Percentiles rank a stretch among this genome's conserved stretches.
phyloP scores from a whole-genome alignment of 1,284 basidiomycete genomes.

The Exobasidium cylindrosporum region DNA sequence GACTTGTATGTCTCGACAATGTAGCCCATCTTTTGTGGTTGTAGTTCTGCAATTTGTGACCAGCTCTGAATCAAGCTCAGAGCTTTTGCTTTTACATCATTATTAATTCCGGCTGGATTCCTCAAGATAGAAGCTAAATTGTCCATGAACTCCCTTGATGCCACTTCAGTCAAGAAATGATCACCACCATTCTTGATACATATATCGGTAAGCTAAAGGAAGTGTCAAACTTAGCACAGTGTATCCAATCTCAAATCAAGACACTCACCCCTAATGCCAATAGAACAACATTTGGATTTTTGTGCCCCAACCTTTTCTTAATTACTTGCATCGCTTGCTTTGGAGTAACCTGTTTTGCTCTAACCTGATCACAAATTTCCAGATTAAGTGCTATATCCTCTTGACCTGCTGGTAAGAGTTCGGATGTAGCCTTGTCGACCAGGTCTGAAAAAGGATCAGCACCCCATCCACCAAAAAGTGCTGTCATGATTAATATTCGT shows the following conservation, averaged over 20 bases:
- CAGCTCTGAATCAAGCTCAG: conserved; percentile 83
- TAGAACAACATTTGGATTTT: conserved; percentile 94
- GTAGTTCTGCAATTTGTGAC: conserved; percentile 83
- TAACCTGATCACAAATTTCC: conserved; percentile 90
- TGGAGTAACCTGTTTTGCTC: conserved; percentile 80
- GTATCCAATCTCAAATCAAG: conserved; percentile 3
- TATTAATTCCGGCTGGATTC: conserved; percentile 63
- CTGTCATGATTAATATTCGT: conserved; percentile 38
- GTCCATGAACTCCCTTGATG: conserved; percentile 86
- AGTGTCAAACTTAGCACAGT: not conserved
- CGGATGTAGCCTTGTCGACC: conserved; percentile 81
- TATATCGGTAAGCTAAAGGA: conserved; percentile 67
- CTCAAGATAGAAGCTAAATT: conserved; percentile 79
- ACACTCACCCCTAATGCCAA: conserved; percentile 70
- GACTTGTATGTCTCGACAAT: conserved; percentile 47
- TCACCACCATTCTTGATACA: conserved; percentile 98
- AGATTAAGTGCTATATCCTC: conserved; percentile 92
- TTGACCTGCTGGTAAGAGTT: conserved; percentile 67
- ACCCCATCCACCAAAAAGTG: conserved; percentile 33
- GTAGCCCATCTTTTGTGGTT: conserved; percentile 60
- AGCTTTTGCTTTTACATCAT: conserved; percentile 79
- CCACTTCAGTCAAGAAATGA: conserved; percentile 66
- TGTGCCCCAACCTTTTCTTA: conserved; percentile 81
- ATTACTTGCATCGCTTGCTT: conserved; percentile 85
- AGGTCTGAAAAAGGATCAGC: conserved; percentile 45